A percentile compares a stretch with the other conserved stretches of the same genome.
Evolutionary conservation across 371 early-diverging fungal genomes (phyloP).

Genomic region (Chytridium lagenaria): DNA sequence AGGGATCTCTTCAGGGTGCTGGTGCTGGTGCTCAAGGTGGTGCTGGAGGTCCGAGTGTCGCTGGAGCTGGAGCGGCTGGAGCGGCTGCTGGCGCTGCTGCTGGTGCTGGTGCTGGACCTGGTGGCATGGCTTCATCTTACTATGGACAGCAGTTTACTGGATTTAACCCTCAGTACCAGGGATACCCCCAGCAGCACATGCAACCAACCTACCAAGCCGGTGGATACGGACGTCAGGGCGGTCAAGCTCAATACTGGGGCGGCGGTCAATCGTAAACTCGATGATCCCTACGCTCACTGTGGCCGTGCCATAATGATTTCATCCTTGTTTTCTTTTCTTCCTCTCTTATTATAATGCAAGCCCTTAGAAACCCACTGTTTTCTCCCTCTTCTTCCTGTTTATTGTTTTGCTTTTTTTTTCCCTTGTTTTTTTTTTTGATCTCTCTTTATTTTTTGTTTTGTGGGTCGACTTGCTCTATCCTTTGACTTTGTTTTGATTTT

Average conservation of each 20-base stretch:
- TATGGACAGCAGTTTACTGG: constrained; percentile 13
- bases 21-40: not conserved
- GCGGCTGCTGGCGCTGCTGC: not conserved
- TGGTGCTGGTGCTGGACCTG: constrained; percentile 4
- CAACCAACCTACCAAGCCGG: constrained; percentile 12
- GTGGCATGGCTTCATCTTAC: constrained; percentile 13
- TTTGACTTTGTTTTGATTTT: too few species aligned
- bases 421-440: too few species aligned
- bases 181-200: constrained; percentile 17
- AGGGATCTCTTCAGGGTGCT: not conserved
- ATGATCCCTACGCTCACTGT: too few species aligned
- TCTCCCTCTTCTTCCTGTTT: too few species aligned
- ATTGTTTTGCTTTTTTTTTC: too few species aligned
- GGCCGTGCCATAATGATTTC: too few species aligned
- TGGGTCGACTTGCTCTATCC: too few species aligned
- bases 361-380: too few species aligned
- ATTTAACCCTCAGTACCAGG: constrained; percentile 17
- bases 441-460: too few species aligned
- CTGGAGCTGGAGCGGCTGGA: not conserved
- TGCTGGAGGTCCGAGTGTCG: not conserved
- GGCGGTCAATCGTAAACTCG: constrained; percentile 13
- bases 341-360: too few species aligned
- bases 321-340: too few species aligned
- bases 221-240: constrained; percentile 8
- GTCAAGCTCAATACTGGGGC: constrained; percentile 15